A percentile compares a stretch with the other conserved stretches of the same genome.
These are phyloP conservation scores for Beverwykella pulmonaria DNA, from an alignment of 495 filamentous ascomycete species.

Conservation along the genomic window DNA sequence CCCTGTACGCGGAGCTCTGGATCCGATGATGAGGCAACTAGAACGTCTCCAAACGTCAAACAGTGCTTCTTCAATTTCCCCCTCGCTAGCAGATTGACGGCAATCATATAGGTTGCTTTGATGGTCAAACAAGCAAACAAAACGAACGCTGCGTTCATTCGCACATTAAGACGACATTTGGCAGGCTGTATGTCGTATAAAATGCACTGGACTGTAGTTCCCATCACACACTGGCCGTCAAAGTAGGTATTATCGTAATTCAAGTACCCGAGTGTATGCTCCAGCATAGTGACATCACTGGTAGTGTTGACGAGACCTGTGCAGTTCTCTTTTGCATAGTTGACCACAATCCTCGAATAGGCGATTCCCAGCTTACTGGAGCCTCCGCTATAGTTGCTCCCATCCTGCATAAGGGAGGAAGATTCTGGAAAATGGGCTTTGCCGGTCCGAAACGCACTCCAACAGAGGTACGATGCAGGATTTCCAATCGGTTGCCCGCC, in stretches of 20 bases:
- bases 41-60: constrained; percentile 35
- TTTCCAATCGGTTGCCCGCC: background rate
- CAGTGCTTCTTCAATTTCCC: constrained; percentile 27
- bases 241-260: background rate
- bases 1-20: constrained; percentile 30
- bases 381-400: background rate
- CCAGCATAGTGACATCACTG: constrained; percentile 11
- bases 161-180: constrained; percentile 31
- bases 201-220: background rate
- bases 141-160: constrained; percentile 34
- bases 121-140: constrained; percentile 20
- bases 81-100: constrained; percentile 25
- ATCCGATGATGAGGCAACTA: constrained; percentile 32
- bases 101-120: constrained; percentile 35
- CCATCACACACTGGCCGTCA: constrained; percentile 18
- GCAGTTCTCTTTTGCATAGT: constrained; percentile 24
- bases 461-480: constrained; percentile 23
- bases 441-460: constrained; percentile 33
- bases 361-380: background rate
- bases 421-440: constrained; percentile 17
- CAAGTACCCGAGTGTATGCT: background rate
- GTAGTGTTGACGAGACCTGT: constrained; percentile 14
- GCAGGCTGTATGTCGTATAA: constrained; percentile 1
- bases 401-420: background rate
- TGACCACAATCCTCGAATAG: constrained; percentile 10